Percentiles rank a stretch among this genome's conserved stretches.
These are phyloP conservation scores for Cryptococcus deneoformans DNA, from an alignment of 1,284 basidiomycete genomes.

Conservation along the genomic window DNA sequence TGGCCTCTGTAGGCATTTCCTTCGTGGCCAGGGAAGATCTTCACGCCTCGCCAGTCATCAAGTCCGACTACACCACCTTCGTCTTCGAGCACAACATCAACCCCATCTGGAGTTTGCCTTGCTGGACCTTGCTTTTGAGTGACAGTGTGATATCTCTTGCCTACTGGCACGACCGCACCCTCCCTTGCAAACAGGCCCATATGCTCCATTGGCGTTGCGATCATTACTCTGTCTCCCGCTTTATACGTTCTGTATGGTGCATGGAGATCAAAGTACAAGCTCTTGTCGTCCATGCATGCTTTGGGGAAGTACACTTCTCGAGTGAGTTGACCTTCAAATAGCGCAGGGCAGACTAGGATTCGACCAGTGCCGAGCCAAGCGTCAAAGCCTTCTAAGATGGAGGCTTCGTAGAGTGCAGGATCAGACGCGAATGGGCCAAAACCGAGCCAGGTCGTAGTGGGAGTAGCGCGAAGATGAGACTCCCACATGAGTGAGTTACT, in stretches of 20 bases:
- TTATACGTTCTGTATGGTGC: slow-evolving; percentile 24
- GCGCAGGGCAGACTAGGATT: slow-evolving; percentile 46
- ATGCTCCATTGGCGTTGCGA: slow-evolving; percentile 49
- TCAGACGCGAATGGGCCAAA: slow-evolving; percentile 50
- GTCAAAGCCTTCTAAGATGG: slow-evolving; percentile 49
- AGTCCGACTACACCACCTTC: slow-evolving; percentile 48
- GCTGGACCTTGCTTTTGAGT: slow-evolving; percentile 40
- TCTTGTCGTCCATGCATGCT: slow-evolving; percentile 21
- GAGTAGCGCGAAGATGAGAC: slow-evolving; percentile 43
- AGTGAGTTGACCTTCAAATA: slow-evolving; percentile 40
- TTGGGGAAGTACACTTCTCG: slow-evolving; percentile 48
- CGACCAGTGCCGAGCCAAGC: slow-evolving; percentile 51
- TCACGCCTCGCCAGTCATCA: slow-evolving; percentile 50
- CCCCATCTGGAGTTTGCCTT: slow-evolving; percentile 46
- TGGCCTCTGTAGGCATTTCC: slow-evolving; percentile 20
- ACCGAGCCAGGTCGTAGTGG: slow-evolving; percentile 50
- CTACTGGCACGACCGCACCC: slow-evolving; percentile 49
- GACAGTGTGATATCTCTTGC: slow-evolving; percentile 47
- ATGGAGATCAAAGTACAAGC: slow-evolving; percentile 37
- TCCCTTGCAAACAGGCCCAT: slow-evolving; percentile 50
- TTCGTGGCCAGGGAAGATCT: slow-evolving; percentile 44
- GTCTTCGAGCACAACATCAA: slow-evolving; percentile 40
- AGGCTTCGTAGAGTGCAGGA: slow-evolving; percentile 42
- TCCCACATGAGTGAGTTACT: slow-evolving; percentile 51
- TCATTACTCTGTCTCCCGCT: slow-evolving; percentile 33